Evolutionary conservation across 257 asterid genomes (phyloP).

Genomic region (Solanum bulbocastanum): DNA sequence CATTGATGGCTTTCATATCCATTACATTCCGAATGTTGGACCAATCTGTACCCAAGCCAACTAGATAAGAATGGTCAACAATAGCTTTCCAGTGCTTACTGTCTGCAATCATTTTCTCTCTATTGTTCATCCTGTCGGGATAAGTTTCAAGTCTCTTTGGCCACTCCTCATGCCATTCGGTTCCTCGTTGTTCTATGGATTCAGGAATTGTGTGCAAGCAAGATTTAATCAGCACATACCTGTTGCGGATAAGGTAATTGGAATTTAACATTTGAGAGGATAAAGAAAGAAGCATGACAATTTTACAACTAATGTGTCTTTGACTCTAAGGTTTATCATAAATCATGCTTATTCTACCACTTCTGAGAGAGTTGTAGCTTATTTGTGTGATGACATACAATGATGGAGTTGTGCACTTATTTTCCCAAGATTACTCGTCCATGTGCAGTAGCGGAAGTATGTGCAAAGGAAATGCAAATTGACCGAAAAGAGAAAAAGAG

Average conservation of each 20-base stretch:
- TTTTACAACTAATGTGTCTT: not conserved
- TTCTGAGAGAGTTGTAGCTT: not conserved
- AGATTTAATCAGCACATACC: constrained; percentile 55
- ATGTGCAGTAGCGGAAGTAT: not conserved
- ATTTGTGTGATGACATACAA: not conserved
- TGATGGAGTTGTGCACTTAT: not conserved
- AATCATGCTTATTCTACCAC: not conserved
- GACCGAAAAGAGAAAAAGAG: not conserved
- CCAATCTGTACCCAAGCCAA: constrained; percentile 87
- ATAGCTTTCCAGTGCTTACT: constrained; percentile 73
- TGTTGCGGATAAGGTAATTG: constrained; percentile 9
- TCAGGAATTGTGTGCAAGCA: constrained; percentile 74
- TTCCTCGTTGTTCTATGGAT: constrained; percentile 81
- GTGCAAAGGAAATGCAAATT: not conserved
- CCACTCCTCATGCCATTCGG: constrained; percentile 98
- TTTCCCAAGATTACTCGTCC: not conserved
- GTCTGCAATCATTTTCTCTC: constrained; percentile 65
- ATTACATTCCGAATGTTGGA: constrained; percentile 61
- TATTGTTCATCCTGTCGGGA: constrained; percentile 78
- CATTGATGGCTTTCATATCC: constrained; percentile 96
- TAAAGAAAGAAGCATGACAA: not conserved
- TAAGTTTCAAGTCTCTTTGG: constrained; percentile 75
- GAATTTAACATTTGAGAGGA: not conserved
- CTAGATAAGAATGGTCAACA: constrained; percentile 67
- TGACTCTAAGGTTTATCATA: not conserved